Evolutionary conservation across 2,329 filamentous ascomycete genomes (phyloP).

Genomic region (Diaporthe nobilis): DNA sequence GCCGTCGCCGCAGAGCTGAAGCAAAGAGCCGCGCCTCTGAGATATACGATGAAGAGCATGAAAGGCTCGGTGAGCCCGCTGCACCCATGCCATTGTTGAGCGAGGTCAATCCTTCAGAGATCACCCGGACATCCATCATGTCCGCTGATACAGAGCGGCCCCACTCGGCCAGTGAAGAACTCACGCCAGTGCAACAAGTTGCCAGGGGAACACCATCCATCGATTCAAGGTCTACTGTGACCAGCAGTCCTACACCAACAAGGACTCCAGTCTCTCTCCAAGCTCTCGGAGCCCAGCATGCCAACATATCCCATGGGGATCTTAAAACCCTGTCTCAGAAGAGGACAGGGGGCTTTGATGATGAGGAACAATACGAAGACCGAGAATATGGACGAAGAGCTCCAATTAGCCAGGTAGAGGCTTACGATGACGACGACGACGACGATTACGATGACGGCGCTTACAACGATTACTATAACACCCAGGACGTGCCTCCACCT

Average conservation of each 20-base stretch:
- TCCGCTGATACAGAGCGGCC: constrained; percentile 85
- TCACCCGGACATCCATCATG: constrained; percentile 89
- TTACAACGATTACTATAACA: constrained; percentile 66
- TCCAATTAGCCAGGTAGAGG: constrained; percentile 50
- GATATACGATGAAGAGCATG: constrained; percentile 64
- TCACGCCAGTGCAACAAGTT: constrained; percentile 74
- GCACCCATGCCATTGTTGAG: constrained; percentile 92
- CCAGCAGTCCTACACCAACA: constrained; percentile 71
- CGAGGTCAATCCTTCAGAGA: constrained; percentile 86
- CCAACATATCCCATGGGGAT: constrained; percentile 73
- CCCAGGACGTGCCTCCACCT: constrained; percentile 75
- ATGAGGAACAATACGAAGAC: constrained; percentile 61
- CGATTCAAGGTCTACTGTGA: constrained; percentile 55
- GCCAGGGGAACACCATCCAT: constrained; percentile 72
- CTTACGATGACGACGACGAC: constrained; percentile 55
- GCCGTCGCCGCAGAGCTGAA: constrained; percentile 67
- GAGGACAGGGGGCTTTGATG: constrained; percentile 56
- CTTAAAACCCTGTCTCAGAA: constrained; percentile 67
- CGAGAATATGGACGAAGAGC: constrained; percentile 61
- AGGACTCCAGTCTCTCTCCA: constrained; percentile 67
- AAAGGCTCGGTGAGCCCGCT: constrained; percentile 69
- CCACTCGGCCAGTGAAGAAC: constrained; percentile 75
- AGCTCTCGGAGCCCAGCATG: constrained; percentile 77
- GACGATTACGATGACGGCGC: constrained; percentile 61
- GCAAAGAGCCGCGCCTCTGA: constrained; percentile 63